Conservation (phyloP, 768 basidiomycete species). For the Pleurotus djamor region DNA sequence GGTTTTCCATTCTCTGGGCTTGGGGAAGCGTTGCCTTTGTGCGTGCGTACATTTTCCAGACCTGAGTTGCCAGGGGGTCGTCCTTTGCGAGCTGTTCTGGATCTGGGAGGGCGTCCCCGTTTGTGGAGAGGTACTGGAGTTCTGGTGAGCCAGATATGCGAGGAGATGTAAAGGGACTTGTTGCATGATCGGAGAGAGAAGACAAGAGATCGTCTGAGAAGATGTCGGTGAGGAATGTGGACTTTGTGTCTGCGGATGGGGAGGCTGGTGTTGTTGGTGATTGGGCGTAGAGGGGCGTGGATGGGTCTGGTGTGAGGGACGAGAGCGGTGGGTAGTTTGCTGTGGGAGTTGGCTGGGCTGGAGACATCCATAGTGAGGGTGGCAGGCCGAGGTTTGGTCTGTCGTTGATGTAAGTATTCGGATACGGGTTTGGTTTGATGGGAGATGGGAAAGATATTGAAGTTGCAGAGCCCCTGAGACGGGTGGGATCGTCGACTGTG, state of each 20-base stretch:
- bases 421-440: background rate
- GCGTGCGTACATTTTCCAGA: constrained; percentile 95
- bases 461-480: too few species aligned
- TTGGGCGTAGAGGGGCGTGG: constrained; percentile 24
- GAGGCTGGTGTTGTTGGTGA: constrained; percentile 45
- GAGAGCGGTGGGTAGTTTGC: constrained; percentile 31
- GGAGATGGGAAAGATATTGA: too few species aligned
- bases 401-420: constrained; percentile 36
- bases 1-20: constrained; percentile 94
- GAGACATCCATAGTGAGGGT: constrained; percentile 86
- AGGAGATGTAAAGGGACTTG: constrained; percentile 64
- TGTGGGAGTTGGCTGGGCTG: constrained; percentile 40
- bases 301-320: constrained; percentile 29
- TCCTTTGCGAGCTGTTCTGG: constrained; percentile 72
- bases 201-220: constrained; percentile 70
- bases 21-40: constrained; percentile 89
- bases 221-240: constrained; percentile 64
- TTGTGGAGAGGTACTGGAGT: constrained; percentile 33
- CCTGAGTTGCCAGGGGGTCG: constrained; percentile 91
- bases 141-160: constrained; percentile 69
- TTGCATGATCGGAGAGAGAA: constrained; percentile 33
- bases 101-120: constrained; percentile 44
- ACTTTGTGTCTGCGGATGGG: constrained; percentile 52
- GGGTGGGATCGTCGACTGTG: too few species aligned
- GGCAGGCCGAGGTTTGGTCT: constrained; percentile 56